Percentiles rank a stretch among this genome's conserved stretches.
These are phyloP conservation scores for Balamuthia mandrillaris DNA, from an alignment of 208 protist species.

Conservation along the genomic window DNA sequence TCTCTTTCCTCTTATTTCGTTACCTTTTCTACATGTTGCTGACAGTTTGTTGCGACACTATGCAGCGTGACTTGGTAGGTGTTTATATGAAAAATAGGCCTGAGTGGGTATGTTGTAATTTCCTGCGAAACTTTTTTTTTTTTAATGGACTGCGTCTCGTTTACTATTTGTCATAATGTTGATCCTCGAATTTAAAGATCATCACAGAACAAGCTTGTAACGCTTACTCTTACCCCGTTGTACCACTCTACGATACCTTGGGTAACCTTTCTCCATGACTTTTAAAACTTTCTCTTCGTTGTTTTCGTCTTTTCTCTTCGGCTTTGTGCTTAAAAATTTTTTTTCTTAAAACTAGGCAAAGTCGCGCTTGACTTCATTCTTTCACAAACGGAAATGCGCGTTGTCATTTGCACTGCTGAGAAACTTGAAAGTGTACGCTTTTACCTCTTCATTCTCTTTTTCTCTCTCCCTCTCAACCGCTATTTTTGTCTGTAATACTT, in stretches of 20 bases:
- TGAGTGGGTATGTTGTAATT: conserved; percentile 55
- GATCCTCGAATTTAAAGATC: conserved; percentile 39
- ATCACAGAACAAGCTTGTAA: conserved; percentile 46
- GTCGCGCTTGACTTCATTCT: conserved; percentile 64
- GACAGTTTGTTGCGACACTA: no score
- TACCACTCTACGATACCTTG: conserved; percentile 69
- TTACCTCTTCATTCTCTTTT: background rate
- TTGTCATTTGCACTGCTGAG: conserved; percentile 43
- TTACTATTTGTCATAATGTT: background rate
- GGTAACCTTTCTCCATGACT: conserved; percentile 34
- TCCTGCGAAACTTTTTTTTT: no score
- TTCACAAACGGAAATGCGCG: conserved; percentile 48
- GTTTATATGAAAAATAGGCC: conserved; percentile 53
- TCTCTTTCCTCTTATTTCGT: background rate
- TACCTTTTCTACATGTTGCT: background rate
- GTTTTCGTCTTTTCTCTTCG: no score
- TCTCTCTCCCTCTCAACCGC: background rate
- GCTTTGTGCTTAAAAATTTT: conserved; percentile 51
- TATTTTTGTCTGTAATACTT: no score
- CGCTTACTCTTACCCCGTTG: conserved; percentile 28
- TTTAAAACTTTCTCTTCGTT: conserved; percentile 19
- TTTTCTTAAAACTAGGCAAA: conserved; percentile 69
- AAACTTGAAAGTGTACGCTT: conserved; percentile 41
- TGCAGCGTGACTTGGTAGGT: conserved; percentile 26
- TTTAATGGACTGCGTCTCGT: no score